Percentiles rank a stretch among this genome's conserved stretches.
Conservation (phyloP, 148 eudicot species). For the Vaccinium macrocarpon region DNA sequence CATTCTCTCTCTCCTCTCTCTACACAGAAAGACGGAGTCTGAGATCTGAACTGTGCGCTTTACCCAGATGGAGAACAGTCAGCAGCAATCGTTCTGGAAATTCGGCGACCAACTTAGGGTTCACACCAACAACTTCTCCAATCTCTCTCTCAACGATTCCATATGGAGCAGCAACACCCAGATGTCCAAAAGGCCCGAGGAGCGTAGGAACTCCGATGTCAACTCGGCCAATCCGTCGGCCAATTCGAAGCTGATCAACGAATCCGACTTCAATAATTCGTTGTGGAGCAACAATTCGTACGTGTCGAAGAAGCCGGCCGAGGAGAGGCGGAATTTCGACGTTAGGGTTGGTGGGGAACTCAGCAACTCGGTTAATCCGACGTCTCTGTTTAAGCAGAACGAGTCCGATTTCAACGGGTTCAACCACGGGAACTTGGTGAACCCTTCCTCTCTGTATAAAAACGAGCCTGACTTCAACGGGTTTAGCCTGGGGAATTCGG, state of each 20-base stretch:
- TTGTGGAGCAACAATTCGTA: neutral
- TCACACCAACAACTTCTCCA: slow-evolving; percentile 53
- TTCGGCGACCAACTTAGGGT: slow-evolving; percentile 90
- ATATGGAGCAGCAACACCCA: slow-evolving; percentile 83
- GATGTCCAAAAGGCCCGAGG: slow-evolving; percentile 47
- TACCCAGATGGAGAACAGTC: slow-evolving; percentile 46
- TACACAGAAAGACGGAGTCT: neutral
- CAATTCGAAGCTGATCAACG: slow-evolving; percentile 9
- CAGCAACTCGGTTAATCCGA: neutral
- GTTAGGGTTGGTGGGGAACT: neutral
- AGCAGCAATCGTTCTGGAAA: slow-evolving; percentile 66
- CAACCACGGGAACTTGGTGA: no score
- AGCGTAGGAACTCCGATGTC: slow-evolving; percentile 72
- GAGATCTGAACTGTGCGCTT: neutral
- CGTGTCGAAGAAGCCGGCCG: neutral
- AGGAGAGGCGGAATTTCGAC: slow-evolving; percentile 4
- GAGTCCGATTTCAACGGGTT: slow-evolving; percentile 1
- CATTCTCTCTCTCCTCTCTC: neutral
- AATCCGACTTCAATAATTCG: slow-evolving; percentile 5
- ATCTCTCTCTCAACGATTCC: slow-evolving; percentile 81
- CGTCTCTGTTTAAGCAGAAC: neutral
- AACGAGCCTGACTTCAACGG: no score
- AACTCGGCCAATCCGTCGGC: slow-evolving; percentile 7
- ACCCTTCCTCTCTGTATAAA: no score
- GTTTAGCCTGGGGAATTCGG: neutral